phyloP scores from a whole-genome alignment of 1,284 basidiomycete species.

The Pyrrhoderma noxium region DNA sequence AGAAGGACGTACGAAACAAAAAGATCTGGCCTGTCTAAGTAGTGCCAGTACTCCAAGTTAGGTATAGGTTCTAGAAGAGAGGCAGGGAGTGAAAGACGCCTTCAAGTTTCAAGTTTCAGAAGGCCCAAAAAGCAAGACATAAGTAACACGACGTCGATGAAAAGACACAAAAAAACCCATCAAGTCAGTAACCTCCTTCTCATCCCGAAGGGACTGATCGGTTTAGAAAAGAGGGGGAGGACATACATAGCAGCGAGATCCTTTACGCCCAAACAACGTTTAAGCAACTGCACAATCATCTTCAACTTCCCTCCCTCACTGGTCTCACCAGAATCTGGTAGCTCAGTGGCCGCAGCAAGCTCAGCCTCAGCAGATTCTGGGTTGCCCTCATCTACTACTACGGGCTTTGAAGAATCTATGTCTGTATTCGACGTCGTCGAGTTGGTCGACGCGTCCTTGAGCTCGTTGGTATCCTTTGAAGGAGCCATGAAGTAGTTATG shows the following conservation, averaged over 20 bases:
- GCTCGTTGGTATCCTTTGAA: too few relatives aligned
- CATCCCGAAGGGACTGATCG: too few relatives aligned
- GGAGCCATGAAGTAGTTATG: too few relatives aligned
- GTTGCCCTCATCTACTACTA: neutral
- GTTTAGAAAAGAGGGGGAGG: neutral
- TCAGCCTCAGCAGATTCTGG: slow-evolving; percentile 15
- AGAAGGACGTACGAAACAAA: slow-evolving; percentile 69
- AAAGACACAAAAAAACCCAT: slow-evolving; percentile 8
- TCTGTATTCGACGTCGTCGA: too few relatives aligned
- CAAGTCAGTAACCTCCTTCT: neutral
- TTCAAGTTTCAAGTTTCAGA: too few relatives aligned
- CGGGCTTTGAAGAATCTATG: too few relatives aligned
- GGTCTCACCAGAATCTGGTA: slow-evolving; percentile 66
- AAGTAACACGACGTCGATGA: too few relatives aligned
- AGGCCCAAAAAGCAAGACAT: too few relatives aligned
- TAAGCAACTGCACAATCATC: slow-evolving; percentile 83
- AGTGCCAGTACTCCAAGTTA: slow-evolving; percentile 95
- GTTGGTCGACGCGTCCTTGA: too few relatives aligned
- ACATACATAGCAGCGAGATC: slow-evolving; percentile 85
- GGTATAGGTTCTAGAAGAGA: slow-evolving; percentile 87
- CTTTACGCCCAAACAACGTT: slow-evolving; percentile 83
- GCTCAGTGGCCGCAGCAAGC: slow-evolving; percentile 53
- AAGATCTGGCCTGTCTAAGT: slow-evolving; percentile 87
- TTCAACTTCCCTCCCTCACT: slow-evolving; percentile 86
- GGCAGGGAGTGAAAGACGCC: slow-evolving; percentile 84